These are phyloP conservation scores for Phytophthora fragariae DNA, from an alignment of 352 stramenopile genomes.

Conservation along the genomic window DNA sequence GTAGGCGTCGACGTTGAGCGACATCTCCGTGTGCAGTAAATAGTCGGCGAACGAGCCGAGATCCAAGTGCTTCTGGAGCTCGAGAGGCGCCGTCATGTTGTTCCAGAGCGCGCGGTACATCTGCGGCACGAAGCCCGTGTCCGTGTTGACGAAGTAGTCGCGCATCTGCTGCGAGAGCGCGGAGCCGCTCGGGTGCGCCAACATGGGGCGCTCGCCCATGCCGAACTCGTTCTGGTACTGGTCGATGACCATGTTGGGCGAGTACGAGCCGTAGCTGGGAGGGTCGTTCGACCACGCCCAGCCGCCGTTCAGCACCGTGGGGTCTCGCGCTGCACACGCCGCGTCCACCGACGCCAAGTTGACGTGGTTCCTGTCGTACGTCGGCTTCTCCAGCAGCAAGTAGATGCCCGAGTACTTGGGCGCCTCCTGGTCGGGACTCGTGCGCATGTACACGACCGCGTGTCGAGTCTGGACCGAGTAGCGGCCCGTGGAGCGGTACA, in stretches of 20 bases:
- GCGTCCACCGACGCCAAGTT: constrained; percentile 62
- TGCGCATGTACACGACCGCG: constrained; percentile 73
- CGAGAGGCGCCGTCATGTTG: constrained; percentile 75
- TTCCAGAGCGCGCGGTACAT: constrained; percentile 78
- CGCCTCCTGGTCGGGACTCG: constrained; percentile 33
- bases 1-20: constrained; percentile 83
- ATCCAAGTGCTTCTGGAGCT: constrained; percentile 68
- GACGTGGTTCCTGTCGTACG: constrained; percentile 76
- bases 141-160: constrained; percentile 74
- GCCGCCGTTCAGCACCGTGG: constrained; percentile 60
- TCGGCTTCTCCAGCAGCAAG: constrained; percentile 78
- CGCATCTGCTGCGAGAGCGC: constrained; percentile 75
- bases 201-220: constrained; percentile 70
- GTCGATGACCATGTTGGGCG: constrained; percentile 81
- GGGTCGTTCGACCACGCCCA: constrained; percentile 88
- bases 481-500: constrained; percentile 72
- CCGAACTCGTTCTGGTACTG: constrained; percentile 85
- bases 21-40: constrained; percentile 85
- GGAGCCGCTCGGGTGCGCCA: constrained; percentile 63
- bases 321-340: constrained; percentile 42
- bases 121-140: constrained; percentile 65
- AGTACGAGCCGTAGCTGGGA: constrained; percentile 69
- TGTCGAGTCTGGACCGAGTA: constrained; percentile 77
- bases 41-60: constrained; percentile 80
- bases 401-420: constrained; percentile 75